A percentile compares a stretch with the other conserved stretches of the same genome.
Evolutionary conservation across 1,284 basidiomycete species (phyloP).

Genomic region (Papiliotrema laurentii): DNA sequence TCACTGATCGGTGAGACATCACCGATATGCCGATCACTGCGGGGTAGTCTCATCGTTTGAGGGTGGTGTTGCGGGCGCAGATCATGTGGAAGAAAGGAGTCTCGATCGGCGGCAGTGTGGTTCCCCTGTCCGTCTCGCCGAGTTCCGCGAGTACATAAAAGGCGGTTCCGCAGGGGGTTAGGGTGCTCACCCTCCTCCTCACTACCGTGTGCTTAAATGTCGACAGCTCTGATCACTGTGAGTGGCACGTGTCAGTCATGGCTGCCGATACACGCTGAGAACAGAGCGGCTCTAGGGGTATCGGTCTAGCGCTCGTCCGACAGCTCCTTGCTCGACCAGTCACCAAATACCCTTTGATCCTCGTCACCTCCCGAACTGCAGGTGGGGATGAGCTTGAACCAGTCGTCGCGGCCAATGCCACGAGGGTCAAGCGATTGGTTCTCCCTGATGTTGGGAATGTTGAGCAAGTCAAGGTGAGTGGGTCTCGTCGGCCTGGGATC

Average conservation of each 20-base stretch:
- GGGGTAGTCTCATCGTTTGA: too few species aligned
- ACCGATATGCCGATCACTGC: too few species aligned
- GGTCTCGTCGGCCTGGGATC: background rate
- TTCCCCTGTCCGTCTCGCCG: too few species aligned
- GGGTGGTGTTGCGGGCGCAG: too few species aligned
- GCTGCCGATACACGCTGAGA: conserved; percentile 1
- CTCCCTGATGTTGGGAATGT: conserved; percentile 6
- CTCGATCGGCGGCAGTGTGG: too few species aligned
- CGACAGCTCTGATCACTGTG: conserved; percentile 1
- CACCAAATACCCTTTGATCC: conserved; percentile 6
- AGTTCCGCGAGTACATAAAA: too few species aligned
- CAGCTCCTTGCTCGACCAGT: conserved; percentile 5
- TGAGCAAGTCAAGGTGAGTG: background rate
- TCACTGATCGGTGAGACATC: too few species aligned
- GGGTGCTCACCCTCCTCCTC: too few species aligned
- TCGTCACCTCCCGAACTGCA: conserved; percentile 3
- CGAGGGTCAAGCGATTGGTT: background rate
- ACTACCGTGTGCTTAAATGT: too few species aligned
- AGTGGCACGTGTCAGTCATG: too few species aligned
- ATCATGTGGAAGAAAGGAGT: too few species aligned
- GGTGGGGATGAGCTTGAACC: conserved; percentile 3
- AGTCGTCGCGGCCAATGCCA: background rate
- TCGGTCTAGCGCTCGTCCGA: conserved; percentile 10
- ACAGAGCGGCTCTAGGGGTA: conserved; percentile 9
- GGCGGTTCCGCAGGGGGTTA: too few species aligned